Evolutionary conservation across 495 filamentous ascomycete species (phyloP).

Genomic region (Penicillium lagena): DNA sequence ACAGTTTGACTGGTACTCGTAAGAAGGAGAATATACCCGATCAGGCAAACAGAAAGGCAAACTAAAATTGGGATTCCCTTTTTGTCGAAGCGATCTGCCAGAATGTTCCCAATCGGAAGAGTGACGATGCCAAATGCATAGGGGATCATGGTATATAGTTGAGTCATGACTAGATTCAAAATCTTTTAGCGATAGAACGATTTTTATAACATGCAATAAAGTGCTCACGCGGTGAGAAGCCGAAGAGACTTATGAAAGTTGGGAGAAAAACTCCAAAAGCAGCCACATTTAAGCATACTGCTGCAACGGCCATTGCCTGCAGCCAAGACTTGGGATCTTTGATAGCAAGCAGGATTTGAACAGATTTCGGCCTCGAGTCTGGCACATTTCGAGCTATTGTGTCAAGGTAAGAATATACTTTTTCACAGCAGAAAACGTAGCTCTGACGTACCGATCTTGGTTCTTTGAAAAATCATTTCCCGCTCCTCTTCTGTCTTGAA

Average conservation of each 20-base stretch:
- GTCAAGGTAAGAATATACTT: too few species aligned
- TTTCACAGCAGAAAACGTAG: too few species aligned
- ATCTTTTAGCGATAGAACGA: neutral
- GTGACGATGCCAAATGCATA: slow-evolving; percentile 2
- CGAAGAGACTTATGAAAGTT: neutral
- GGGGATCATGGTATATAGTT: slow-evolving; percentile 1
- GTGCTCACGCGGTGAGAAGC: neutral
- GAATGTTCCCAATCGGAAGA: neutral
- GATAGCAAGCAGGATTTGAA: too few species aligned
- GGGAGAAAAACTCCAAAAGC: neutral
- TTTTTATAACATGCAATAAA: neutral
- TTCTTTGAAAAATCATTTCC: too few species aligned
- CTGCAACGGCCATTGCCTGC: neutral
- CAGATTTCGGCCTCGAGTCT: too few species aligned
- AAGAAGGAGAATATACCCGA: neutral
- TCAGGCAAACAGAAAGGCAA: neutral
- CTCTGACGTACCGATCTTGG: too few species aligned
- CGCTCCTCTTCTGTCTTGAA: too few species aligned
- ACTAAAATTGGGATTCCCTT: neutral
- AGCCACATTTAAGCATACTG: neutral
- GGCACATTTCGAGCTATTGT: too few species aligned
- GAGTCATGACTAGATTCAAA: neutral
- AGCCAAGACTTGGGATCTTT: too few species aligned
- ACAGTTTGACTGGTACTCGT: neutral
- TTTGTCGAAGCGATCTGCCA: neutral